phyloP scores from a whole-genome alignment of 2,329 filamentous ascomycete species.

The Xylaria digitata region DNA sequence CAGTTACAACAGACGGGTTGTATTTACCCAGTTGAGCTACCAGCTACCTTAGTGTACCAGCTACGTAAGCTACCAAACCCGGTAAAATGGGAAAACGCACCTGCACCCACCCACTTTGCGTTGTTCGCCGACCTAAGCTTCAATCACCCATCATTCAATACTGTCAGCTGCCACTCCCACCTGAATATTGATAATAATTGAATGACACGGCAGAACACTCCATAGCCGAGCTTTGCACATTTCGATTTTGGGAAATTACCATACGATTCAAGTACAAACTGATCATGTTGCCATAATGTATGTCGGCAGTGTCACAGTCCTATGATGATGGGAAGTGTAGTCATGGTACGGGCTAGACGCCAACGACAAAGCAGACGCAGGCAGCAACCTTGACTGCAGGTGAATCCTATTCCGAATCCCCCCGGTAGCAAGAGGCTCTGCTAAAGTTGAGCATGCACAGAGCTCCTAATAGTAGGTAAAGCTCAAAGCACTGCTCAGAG shows the following conservation, averaged over 20 bases:
- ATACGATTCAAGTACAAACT: background rate
- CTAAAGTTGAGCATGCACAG: background rate
- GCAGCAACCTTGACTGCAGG: background rate
- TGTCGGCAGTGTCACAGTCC: background rate
- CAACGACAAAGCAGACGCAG: background rate
- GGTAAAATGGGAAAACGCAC: background rate
- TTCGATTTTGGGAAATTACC: no score
- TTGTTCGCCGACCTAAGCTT: background rate
- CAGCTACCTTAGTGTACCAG: no score
- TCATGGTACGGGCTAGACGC: slow-evolving; percentile 1
- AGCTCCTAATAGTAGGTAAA: slow-evolving; percentile 2
- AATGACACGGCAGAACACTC: background rate
- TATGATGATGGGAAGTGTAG: background rate
- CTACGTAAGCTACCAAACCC: no score
- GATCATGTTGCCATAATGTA: background rate
- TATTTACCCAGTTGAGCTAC: no score
- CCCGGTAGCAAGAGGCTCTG: slow-evolving; percentile 8
- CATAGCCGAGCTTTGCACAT: background rate
- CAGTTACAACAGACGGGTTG: no score
- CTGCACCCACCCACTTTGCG: background rate
- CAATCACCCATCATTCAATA: background rate
- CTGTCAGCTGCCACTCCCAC: background rate
- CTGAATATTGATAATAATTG: background rate
- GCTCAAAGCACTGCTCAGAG: background rate
- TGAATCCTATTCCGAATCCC: background rate